phyloP scores from a whole-genome alignment of 2,329 filamentous ascomycete genomes.

The Neofusicoccum kwambonambiense region DNA sequence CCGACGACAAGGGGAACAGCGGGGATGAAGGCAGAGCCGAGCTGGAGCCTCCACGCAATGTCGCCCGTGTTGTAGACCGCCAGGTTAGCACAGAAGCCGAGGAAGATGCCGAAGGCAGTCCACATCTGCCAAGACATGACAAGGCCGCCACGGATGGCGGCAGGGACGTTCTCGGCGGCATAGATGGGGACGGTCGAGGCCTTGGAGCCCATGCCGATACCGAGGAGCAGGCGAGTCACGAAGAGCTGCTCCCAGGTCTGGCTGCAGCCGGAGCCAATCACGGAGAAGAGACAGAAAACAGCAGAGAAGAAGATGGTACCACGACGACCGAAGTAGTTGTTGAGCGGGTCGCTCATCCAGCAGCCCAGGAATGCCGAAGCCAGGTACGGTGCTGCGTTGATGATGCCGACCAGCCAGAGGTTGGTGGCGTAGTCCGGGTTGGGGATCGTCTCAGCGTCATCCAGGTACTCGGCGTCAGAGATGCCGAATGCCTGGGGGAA shows the following conservation, averaged over 20 bases:
- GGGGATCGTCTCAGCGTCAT: constrained; percentile 17
- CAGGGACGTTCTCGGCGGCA: constrained; percentile 39
- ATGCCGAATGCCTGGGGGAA: constrained; percentile 59
- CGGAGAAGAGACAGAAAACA: constrained; percentile 32
- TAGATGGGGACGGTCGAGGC: constrained; percentile 47
- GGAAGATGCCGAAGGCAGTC: constrained; percentile 47
- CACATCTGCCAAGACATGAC: constrained; percentile 50
- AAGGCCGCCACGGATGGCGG: constrained; percentile 41
- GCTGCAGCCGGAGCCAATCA: constrained; percentile 35
- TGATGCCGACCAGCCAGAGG: constrained; percentile 28
- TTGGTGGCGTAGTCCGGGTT: constrained; percentile 27
- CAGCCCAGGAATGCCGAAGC: constrained; percentile 21
- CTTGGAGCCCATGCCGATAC: constrained; percentile 47
- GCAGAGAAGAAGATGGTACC: constrained; percentile 30
- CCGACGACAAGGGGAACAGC: constrained; percentile 39
- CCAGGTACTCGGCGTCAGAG: constrained; percentile 30
- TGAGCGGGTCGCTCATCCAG: constrained; percentile 31
- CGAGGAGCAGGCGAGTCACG: constrained; percentile 35
- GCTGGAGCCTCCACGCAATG: constrained; percentile 41
- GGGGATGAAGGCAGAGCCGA: constrained; percentile 41
- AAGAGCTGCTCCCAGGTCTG: constrained; percentile 43
- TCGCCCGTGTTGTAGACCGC: constrained; percentile 37
- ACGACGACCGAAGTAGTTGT: constrained; percentile 30
- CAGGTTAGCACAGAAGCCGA: constrained; percentile 43
- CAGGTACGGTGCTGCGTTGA: constrained; percentile 25